Conservation (phyloP, 495 filamentous ascomycete species). For the Annulohypoxylon maeteangense region DNA sequence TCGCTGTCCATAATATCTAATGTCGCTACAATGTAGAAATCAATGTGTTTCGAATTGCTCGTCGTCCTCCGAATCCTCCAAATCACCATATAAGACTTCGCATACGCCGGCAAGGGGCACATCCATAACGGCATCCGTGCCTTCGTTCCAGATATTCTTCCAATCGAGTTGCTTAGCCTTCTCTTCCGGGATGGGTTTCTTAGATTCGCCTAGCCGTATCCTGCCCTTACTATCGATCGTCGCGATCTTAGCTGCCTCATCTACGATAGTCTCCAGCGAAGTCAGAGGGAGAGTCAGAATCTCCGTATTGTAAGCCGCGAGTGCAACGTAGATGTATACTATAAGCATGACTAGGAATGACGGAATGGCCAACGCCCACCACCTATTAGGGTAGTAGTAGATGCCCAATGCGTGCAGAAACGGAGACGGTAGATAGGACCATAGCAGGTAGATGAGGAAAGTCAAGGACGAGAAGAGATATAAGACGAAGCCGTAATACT, state of each 20-base stretch:
- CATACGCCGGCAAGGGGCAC: conserved; percentile 96
- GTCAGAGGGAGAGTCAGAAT: conserved; percentile 84
- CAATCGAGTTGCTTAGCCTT: conserved; percentile 70
- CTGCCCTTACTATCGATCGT: conserved; percentile 78
- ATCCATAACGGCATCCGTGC: conserved; percentile 98
- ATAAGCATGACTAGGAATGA: conserved; percentile 88
- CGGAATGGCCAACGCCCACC: conserved; percentile 95
- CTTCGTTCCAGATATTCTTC: conserved; percentile 84
- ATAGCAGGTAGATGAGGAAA: conserved; percentile 91
- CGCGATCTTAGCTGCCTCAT: conserved; percentile 87
- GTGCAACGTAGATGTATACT: conserved; percentile 92
- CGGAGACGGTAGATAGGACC: conserved; percentile 91
- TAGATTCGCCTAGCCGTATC: conserved; percentile 64
- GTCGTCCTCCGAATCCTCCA: conserved; percentile 38
- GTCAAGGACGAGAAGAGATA: conserved; percentile 84
- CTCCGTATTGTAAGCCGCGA: conserved; percentile 90
- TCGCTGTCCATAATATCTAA: neutral
- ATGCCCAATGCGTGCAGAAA: conserved; percentile 94
- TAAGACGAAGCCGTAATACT: conserved; percentile 98
- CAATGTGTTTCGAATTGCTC: conserved; percentile 21
- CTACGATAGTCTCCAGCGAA: conserved; percentile 89
- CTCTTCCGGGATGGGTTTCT: conserved; percentile 61
- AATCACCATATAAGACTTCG: conserved; percentile 80
- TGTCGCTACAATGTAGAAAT: conserved; percentile 11
- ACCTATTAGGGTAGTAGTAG: conserved; percentile 95